Evolutionary conservation across 2,329 filamentous ascomycete genomes (phyloP), one percentile per base, ranked within the genome.

Genomic region (Didymella glomerata): DNA sequence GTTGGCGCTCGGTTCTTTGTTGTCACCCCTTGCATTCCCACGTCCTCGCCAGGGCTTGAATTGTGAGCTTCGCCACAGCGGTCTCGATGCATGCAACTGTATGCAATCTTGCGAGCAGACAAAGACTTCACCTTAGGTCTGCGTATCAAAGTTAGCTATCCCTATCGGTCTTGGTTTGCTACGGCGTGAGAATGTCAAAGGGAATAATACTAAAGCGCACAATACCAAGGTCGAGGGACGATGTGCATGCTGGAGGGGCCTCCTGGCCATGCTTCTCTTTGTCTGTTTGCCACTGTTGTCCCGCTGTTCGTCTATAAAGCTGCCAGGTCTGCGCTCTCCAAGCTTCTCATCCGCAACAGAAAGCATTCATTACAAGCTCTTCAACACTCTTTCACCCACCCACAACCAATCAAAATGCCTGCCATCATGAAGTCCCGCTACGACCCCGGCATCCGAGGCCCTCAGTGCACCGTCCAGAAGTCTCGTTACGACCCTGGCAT

Each of bases 311-410:
- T 18, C 8, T 49, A 49, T 40, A 49, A 49, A 40, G 16, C 22
- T 20, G 16, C 2, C 5, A 10, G n/a, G 6, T 32, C 25, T 32
- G 11, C 42, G 22, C 20, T 40, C 24, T 13, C 20, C 11, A 24
- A 27, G 10, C 48, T 53, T 32, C 20, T 42, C 55, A 55, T 38
- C 57, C 58, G 11, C 61, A 64, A 36, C 57, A 64, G 53, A 64
- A 61, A 58, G 50, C 69, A 61, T 47, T 68, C 67, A 57, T 67
- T 65, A 65, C 51, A 60, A 59, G 9, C 53, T 55, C 48, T 46
- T 45, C 27, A 55, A 54, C 60, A 66, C 36, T 49, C 57, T 59
- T 61, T 58, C 28, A 51, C 40, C 24, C 30, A 46, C 13, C 47
- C 30, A 28, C 27, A 28, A 50, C 41, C 38, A 50, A 46, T 41